A percentile compares a stretch with the other conserved stretches of the same genome.
Evolutionary conservation across 106 monocot genomes (phyloP).

Genomic region (Allium fistulosum): DNA sequence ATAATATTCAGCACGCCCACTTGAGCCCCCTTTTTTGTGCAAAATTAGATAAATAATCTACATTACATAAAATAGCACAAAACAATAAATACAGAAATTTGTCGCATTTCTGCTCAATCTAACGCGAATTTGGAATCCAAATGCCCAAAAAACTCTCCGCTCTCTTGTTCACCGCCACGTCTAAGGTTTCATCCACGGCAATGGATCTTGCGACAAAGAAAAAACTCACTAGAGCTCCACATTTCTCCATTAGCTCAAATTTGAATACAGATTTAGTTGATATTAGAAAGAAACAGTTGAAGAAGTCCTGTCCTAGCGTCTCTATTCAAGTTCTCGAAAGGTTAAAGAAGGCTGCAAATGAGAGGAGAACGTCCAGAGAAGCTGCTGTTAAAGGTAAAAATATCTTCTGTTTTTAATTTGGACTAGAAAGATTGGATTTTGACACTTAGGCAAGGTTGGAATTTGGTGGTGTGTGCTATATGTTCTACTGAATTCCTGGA

Average conservation of each 20-base stretch:
- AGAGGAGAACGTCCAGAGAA: neutral
- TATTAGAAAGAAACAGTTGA: neutral
- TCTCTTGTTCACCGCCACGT: neutral
- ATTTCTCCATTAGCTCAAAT: neutral
- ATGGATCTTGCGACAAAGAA: neutral
- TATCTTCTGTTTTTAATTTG: neutral
- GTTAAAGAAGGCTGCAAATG: neutral
- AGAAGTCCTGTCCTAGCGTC: neutral
- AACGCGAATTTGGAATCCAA: neutral
- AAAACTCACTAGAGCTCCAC: neutral
- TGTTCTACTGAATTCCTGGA: neutral
- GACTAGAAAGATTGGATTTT: neutral
- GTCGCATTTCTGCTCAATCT: neutral
- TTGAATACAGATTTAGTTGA: neutral
- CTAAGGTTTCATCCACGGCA: neutral
- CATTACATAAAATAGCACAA: no score
- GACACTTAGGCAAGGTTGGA: neutral
- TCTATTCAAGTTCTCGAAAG: neutral
- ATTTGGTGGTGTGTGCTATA: neutral
- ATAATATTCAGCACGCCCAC: no score
- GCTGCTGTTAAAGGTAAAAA: neutral
- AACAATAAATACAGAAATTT: no score
- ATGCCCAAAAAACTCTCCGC: neutral
- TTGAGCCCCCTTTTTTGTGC: no score
- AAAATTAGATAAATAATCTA: no score